Evolutionary conservation across 2,329 filamentous ascomycete genomes (phyloP).

Genomic region (Clathrospora elynae): DNA sequence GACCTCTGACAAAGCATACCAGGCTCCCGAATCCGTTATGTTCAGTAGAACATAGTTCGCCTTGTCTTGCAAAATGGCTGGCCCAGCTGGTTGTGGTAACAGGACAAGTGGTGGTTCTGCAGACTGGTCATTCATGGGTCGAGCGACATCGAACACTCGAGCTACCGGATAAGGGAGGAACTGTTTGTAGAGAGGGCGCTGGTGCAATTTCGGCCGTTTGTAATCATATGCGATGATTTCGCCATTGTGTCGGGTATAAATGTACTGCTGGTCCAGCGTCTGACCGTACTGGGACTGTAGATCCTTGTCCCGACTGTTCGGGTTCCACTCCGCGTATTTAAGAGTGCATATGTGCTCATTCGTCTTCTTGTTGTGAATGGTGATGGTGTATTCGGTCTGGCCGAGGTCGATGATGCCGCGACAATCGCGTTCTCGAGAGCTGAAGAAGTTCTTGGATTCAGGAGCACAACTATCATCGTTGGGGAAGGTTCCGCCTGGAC

Average conservation of each 20-base stretch:
- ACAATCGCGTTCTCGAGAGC: slow-evolving; percentile 65
- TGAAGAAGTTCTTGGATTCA: slow-evolving; percentile 61
- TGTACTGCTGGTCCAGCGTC: slow-evolving; percentile 85
- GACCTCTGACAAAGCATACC: slow-evolving; percentile 90
- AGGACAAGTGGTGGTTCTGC: slow-evolving; percentile 78
- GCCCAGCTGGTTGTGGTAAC: slow-evolving; percentile 81
- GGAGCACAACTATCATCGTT: slow-evolving; percentile 76
- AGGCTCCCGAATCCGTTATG: slow-evolving; percentile 81
- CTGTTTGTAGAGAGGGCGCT: slow-evolving; percentile 52
- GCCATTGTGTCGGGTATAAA: slow-evolving; percentile 85
- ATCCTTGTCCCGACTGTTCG: slow-evolving; percentile 89
- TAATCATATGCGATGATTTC: slow-evolving; percentile 80
- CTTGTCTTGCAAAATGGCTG: slow-evolving; percentile 51
- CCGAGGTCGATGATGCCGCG: slow-evolving; percentile 79
- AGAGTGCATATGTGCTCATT: slow-evolving; percentile 83
- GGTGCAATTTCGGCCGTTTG: slow-evolving; percentile 50
- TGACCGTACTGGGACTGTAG: slow-evolving; percentile 79
- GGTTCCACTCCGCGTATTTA: slow-evolving; percentile 91
- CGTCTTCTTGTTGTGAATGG: slow-evolving; percentile 75
- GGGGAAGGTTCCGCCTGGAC: slow-evolving; percentile 70
- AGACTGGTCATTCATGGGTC: slow-evolving; percentile 68
- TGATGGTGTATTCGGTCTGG: slow-evolving; percentile 86
- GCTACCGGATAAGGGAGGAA: slow-evolving; percentile 78
- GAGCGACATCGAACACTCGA: slow-evolving; percentile 85
- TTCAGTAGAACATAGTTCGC: slow-evolving; percentile 74